phyloP scores from a whole-genome alignment of 345 rosid genomes.

The Brassica incana region DNA sequence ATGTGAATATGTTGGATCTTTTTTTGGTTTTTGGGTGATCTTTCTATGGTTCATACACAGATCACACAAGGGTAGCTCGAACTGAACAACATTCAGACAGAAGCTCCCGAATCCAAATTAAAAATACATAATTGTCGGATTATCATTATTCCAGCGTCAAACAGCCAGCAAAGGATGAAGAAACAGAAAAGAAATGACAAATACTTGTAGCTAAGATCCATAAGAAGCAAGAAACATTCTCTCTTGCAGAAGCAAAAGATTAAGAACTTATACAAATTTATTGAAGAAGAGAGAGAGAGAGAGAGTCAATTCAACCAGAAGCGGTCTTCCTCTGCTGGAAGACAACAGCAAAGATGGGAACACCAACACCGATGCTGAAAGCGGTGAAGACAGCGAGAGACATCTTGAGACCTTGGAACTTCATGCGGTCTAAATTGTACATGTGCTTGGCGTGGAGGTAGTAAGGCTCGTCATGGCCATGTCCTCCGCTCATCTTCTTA shows the following conservation, averaged over 20 bases:
- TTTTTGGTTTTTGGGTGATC: neutral
- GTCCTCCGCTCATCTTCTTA: conserved; percentile 60
- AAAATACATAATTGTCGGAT: neutral
- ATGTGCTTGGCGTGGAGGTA: conserved; percentile 93
- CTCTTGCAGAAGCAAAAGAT: conserved; percentile 13
- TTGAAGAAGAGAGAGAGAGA: neutral
- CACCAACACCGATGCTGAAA: conserved; percentile 76
- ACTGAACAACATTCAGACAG: neutral
- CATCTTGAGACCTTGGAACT: conserved; percentile 75
- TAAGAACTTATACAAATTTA: conserved; percentile 30
- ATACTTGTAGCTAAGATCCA: conserved; percentile 30
- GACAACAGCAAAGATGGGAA: conserved; percentile 86
- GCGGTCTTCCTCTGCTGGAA: conserved; percentile 96
- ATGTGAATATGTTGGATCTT: conserved; percentile 27
- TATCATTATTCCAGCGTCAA: conserved; percentile 16
- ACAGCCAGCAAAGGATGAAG: conserved; percentile 17
- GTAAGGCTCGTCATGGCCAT: conserved; percentile 70
- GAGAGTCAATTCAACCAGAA: conserved; percentile 46
- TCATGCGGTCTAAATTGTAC: conserved; percentile 98
- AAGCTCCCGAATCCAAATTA: neutral
- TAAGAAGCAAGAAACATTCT: conserved; percentile 3
- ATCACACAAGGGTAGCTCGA: neutral
- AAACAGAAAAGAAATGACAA: neutral
- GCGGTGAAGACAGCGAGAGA: conserved; percentile 80
- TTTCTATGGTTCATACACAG: neutral